phyloP scores from a whole-genome alignment of 208 protist species.

The Acanthamoeba triangularis region DNA sequence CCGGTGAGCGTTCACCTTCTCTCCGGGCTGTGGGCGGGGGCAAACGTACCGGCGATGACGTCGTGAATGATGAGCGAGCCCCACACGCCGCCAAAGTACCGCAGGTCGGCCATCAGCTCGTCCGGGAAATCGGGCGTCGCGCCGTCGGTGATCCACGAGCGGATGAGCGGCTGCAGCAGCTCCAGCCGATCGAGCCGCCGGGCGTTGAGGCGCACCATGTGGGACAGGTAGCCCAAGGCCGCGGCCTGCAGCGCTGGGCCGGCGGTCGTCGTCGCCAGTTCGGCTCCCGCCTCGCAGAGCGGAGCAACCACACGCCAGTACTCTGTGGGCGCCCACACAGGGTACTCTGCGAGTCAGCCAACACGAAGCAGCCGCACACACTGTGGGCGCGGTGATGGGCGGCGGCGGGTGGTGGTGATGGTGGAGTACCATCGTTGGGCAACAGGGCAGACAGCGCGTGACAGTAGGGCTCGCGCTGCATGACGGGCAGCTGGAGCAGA shows the following conservation, averaged over 20 bases:
- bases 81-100: conserved; percentile 1
- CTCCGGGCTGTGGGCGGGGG: background rate
- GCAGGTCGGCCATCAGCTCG: background rate
- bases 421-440: background rate
- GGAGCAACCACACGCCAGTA: conserved; percentile 32
- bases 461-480: conserved; percentile 1
- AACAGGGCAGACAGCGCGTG: background rate
- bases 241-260: background rate
- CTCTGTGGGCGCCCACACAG: background rate
- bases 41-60: background rate
- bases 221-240: background rate
- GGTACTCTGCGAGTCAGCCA: background rate
- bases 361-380: too few relatives aligned
- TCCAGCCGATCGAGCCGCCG: background rate
- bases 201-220: background rate
- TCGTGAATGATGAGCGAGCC: conserved; percentile 48
- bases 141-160: background rate
- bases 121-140: background rate
- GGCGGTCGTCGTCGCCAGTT: background rate
- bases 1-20: too few relatives aligned
- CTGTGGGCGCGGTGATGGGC: too few relatives aligned
- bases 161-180: background rate
- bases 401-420: background rate
- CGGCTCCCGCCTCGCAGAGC: background rate
- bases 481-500: conserved; percentile 21